Conservation (phyloP, 2,329 filamentous ascomycete species). For the Reticulascus tulasneorum region DNA sequence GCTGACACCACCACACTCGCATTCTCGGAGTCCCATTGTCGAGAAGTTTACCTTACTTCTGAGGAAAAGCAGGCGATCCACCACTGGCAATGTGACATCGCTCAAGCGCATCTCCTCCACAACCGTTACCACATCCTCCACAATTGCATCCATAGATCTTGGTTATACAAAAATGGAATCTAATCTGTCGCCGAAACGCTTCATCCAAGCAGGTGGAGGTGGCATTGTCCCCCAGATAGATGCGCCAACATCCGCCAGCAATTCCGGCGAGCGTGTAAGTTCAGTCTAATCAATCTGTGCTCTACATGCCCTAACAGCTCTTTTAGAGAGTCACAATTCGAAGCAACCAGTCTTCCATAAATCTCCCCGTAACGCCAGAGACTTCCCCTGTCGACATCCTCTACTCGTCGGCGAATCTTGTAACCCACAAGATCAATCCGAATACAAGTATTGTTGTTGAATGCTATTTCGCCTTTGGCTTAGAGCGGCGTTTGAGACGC, state of each 20-base stretch:
- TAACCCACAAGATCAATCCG: constrained; percentile 62
- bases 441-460: constrained; percentile 71
- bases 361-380: constrained; percentile 67
- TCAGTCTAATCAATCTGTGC: not conserved
- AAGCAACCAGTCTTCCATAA: constrained; percentile 65
- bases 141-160: constrained; percentile 16
- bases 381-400: constrained; percentile 75
- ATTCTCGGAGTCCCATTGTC: constrained; percentile 37
- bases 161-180: too few species aligned
- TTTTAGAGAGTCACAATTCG: constrained; percentile 65
- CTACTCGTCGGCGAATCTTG: constrained; percentile 57
- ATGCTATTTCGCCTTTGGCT: constrained; percentile 67
- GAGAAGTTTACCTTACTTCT: constrained; percentile 46
- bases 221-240: constrained; percentile 56
- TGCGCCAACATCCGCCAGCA: constrained; percentile 76
- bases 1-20: constrained; percentile 27
- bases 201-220: constrained; percentile 41
- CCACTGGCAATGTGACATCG: constrained; percentile 19
- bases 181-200: constrained; percentile 15
- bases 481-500: constrained; percentile 76
- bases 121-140: constrained; percentile 3
- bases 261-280: constrained; percentile 71
- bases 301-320: constrained; percentile 19
- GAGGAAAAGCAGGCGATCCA: constrained; percentile 34
- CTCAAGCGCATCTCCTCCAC: too few species aligned